These are phyloP conservation scores for Sequoiadendron giganteum DNA, from an alignment of 75 land plant genomes.

Conservation along the genomic window DNA sequence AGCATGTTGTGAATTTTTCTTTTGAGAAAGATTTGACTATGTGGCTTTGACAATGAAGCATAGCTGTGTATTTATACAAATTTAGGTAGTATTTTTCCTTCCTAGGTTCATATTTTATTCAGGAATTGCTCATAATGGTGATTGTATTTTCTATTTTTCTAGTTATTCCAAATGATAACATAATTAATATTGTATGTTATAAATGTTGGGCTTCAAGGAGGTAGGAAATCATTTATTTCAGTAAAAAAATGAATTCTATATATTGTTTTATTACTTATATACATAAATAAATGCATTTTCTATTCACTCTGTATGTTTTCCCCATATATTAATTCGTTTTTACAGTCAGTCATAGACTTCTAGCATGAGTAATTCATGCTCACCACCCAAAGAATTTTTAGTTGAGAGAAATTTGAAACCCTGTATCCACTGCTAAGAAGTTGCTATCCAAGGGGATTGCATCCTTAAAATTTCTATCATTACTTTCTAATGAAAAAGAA, in stretches of 20 bases:
- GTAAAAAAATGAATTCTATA: not conserved
- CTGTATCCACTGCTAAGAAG: too few relatives aligned
- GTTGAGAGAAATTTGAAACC: too few relatives aligned
- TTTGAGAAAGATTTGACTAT: not conserved
- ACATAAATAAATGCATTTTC: not conserved
- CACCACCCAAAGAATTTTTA: not conserved
- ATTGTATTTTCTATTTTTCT: not conserved
- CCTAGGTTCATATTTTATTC: not conserved
- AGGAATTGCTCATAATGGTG: not conserved
- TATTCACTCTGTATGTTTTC: not conserved
- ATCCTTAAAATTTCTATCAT: not conserved
- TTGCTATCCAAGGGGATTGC: too few relatives aligned
- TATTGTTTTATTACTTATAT: too few relatives aligned
- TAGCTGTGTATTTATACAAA: not conserved
- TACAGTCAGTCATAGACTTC: not conserved
- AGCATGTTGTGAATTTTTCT: not conserved
- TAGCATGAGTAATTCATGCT: not conserved
- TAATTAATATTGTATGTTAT: not conserved
- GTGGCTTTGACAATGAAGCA: not conserved
- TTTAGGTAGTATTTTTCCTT: not conserved
- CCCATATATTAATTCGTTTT: not conserved
- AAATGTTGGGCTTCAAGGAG: not conserved
- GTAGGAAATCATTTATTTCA: not conserved
- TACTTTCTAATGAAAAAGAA: too few relatives aligned
- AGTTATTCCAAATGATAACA: not conserved